Base-by-base conservation (phyloP, 805 yeast species). In the Metschnikowia baotianmanensis region DNA sequence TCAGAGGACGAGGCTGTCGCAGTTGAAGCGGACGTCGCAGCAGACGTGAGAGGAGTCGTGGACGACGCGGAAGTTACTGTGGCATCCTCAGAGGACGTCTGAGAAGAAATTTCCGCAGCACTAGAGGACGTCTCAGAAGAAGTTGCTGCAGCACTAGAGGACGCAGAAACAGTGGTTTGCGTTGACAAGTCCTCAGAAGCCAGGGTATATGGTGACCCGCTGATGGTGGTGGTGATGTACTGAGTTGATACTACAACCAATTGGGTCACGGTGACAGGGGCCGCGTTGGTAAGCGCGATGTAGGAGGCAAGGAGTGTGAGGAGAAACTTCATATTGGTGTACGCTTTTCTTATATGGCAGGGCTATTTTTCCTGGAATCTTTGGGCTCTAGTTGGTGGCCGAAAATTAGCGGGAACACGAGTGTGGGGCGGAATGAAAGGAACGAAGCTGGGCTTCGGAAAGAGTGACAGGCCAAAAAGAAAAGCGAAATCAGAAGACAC, bases 271-370 rank as follows among this genome's bases (percentile, higher is more conserved):
- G 35, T 42, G 34, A 47, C 34, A 16, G 47, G 42, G 13, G 47
- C 47, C 6, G 52, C 51, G 28, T 33, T 25, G 8, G 46, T 22
- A 12, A 37, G 31, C 6, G 43, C 46, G 21, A 47, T 34, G n/a
- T 25, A 29, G 2, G 48, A 34, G 30, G 41, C 32, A 29, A 42
- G 45, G 36, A 35, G 32, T 12, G 36, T 25, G 23, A 40, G 43
- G 16, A 40, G 23, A 8, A 32, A 18, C 30, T 38, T 25, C 42
- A 38, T 38, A 13, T 36, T 16, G 11, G 2, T 25, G 10, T 29
- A 4, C 9, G 19, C 21, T 29, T 16, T 7, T 9, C 8, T 23
- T 13, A 27, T 27, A 10, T 27, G 31, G 4, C 4, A 23, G n/a
- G 26, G n/a, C 26, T n/a, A 16, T 15, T 17, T 17, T n/a, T 34